phyloP scores from a whole-genome alignment of 768 basidiomycete genomes.

The Guyanaporus albipodus region DNA sequence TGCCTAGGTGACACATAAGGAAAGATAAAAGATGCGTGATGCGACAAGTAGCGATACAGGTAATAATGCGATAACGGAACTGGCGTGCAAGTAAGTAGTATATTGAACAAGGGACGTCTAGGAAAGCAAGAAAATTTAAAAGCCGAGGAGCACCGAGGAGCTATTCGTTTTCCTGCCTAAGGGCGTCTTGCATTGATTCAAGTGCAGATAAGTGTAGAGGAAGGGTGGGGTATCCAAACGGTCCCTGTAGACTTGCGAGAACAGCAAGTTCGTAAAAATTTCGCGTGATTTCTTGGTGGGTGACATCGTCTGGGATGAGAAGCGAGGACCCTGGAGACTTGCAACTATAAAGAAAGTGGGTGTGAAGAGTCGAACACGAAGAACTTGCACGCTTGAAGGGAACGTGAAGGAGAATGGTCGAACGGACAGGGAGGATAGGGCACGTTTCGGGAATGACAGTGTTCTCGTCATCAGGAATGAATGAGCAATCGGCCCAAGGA shows the following conservation, averaged over 20 bases:
- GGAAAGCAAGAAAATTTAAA: not conserved
- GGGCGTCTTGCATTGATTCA: slow-evolving; percentile 48
- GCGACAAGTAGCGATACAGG: slow-evolving; percentile 26
- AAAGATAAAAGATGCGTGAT: slow-evolving; percentile 25
- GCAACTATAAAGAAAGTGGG: slow-evolving; percentile 55
- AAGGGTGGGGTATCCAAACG: slow-evolving; percentile 48
- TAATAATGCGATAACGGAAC: slow-evolving; percentile 16
- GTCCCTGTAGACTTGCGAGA: slow-evolving; percentile 43
- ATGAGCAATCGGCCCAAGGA: slow-evolving; percentile 25
- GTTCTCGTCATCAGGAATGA: slow-evolving; percentile 33
- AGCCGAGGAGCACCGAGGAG: not conserved
- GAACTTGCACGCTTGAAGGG: slow-evolving; percentile 40
- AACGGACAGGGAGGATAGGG: slow-evolving; percentile 51
- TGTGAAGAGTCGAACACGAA: slow-evolving; percentile 47
- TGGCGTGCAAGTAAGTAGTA: slow-evolving; percentile 10
- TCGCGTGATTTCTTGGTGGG: slow-evolving; percentile 52
- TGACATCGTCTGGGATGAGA: slow-evolving; percentile 30
- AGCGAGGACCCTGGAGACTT: slow-evolving; percentile 41
- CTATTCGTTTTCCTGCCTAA: slow-evolving; percentile 24
- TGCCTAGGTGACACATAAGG: slow-evolving; percentile 11
- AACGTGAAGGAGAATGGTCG: slow-evolving; percentile 55
- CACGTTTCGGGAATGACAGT: slow-evolving; percentile 22
- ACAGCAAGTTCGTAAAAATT: slow-evolving; percentile 71
- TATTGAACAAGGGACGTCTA: slow-evolving; percentile 13
- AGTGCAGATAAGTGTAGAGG: slow-evolving; percentile 72